phyloP scores from a whole-genome alignment of 1,284 basidiomycete species.

The Marasmius oreades region DNA sequence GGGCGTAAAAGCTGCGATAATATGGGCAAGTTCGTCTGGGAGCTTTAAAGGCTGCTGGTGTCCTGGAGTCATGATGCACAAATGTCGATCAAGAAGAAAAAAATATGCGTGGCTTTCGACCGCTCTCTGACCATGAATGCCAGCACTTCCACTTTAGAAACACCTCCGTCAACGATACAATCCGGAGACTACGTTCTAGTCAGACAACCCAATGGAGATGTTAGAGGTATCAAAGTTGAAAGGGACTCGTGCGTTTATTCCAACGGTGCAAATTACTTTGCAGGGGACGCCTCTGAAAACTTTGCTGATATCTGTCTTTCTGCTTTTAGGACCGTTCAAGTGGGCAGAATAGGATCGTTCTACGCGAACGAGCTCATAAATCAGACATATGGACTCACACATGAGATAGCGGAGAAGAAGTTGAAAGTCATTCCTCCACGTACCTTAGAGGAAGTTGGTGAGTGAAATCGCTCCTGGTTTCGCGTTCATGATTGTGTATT shows the following conservation, averaged over 20 bases:
- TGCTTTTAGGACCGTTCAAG: conserved; percentile 49
- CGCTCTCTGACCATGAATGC: neutral
- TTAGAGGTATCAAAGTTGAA: conserved; percentile 63
- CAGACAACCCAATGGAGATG: conserved; percentile 65
- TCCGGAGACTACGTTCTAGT: conserved; percentile 64
- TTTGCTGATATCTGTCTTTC: conserved; percentile 5
- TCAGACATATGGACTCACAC: conserved; percentile 73
- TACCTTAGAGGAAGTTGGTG: conserved; percentile 73
- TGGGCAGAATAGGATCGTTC: conserved; percentile 78
- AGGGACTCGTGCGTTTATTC: conserved; percentile 53
- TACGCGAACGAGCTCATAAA: conserved; percentile 64
- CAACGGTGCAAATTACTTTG: conserved; percentile 14
- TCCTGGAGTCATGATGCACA: conserved; percentile 8
- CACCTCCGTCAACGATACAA: conserved; percentile 37
- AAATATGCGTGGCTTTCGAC: neutral
- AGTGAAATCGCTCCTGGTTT: conserved; percentile 7
- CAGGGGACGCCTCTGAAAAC: conserved; percentile 1
- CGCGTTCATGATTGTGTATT: conserved; percentile 12
- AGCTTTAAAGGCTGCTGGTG: conserved; percentile 26
- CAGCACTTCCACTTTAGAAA: neutral
- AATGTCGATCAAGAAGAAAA: neutral
- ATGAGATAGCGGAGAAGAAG: conserved; percentile 71
- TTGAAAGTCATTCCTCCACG: conserved; percentile 60
- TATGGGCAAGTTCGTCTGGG: conserved; percentile 51
- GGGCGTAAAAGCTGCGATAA: conserved; percentile 56